Evolutionary conservation across 768 basidiomycete genomes (phyloP).

Genomic region (Tylopilus subfusipes): DNA sequence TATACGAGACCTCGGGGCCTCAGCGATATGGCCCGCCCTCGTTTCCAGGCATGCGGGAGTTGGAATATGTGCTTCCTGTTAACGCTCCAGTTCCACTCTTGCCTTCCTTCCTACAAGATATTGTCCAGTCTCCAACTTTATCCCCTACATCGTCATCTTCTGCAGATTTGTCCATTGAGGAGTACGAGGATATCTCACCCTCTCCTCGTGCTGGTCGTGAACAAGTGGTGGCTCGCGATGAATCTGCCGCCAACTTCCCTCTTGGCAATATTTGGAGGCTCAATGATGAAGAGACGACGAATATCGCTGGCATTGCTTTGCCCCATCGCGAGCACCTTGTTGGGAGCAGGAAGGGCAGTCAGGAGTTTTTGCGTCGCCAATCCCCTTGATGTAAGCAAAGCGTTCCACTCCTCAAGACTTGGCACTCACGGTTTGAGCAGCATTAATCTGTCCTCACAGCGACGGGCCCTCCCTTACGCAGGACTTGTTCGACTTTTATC

Average conservation of each 20-base stretch:
- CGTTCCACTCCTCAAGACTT: neutral
- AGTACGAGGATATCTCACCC: constrained; percentile 39
- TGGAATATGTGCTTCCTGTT: constrained; percentile 20
- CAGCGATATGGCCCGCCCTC: constrained; percentile 41
- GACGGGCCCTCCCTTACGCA: constrained; percentile 1
- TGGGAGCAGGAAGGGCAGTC: constrained; percentile 40
- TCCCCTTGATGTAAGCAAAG: constrained; percentile 23
- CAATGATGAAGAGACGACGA: constrained; percentile 67
- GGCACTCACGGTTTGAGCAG: neutral
- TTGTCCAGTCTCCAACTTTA: constrained; percentile 63
- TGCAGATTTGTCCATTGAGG: constrained; percentile 63
- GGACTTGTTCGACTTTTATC: constrained; percentile 6
- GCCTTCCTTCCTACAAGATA: constrained; percentile 76
- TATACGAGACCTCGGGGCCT: constrained; percentile 64
- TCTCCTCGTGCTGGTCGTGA: constrained; percentile 28
- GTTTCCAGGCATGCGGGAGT: constrained; percentile 30
- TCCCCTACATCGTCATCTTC: constrained; percentile 66
- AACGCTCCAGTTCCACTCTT: constrained; percentile 51
- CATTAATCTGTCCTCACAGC: neutral
- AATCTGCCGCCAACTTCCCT: constrained; percentile 31
- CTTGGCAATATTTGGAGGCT: constrained; percentile 65
- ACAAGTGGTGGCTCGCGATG: constrained; percentile 22
- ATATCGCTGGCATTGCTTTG: constrained; percentile 47
- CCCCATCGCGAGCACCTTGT: constrained; percentile 39
- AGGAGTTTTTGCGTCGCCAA: constrained; percentile 34